phyloP scores from a whole-genome alignment of 2,329 filamentous ascomycete species.

The Colletotrichum cereale region DNA sequence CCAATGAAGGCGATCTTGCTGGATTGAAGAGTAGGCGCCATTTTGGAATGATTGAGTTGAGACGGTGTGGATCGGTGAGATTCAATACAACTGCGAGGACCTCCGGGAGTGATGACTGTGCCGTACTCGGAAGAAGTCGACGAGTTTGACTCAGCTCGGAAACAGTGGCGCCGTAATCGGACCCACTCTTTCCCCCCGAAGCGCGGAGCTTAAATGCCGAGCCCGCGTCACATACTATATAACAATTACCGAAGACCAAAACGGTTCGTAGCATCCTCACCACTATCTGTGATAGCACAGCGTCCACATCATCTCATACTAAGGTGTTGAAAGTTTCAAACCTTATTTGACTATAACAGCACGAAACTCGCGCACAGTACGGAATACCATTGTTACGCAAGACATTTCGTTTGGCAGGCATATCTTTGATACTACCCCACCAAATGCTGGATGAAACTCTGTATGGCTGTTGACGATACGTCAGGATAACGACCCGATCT shows the following conservation, averaged over 20 bases:
- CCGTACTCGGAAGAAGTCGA: not conserved
- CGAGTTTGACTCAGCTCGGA: constrained; percentile 18
- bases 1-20: constrained; percentile 26
- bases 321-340: not conserved
- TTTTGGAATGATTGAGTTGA: not conserved
- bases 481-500: no score
- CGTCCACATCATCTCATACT: not conserved
- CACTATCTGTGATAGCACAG: not conserved
- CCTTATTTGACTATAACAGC: not conserved
- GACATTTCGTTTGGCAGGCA: no score
- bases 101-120: not conserved
- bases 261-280: not conserved
- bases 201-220: constrained; percentile 11
- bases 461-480: no score
- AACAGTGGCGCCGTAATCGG: not conserved
- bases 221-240: not conserved
- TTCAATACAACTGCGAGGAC: not conserved
- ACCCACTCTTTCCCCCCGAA: constrained; percentile 6
- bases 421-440: no score
- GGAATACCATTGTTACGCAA: not conserved
- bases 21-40: constrained; percentile 8
- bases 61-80: not conserved
- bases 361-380: not conserved
- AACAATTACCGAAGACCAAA: not conserved
- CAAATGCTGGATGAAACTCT: no score